Percentiles rank a stretch among this genome's conserved stretches.
Evolutionary conservation across 768 basidiomycete genomes (phyloP).

Genomic region (Xerocomus spinulosus): DNA sequence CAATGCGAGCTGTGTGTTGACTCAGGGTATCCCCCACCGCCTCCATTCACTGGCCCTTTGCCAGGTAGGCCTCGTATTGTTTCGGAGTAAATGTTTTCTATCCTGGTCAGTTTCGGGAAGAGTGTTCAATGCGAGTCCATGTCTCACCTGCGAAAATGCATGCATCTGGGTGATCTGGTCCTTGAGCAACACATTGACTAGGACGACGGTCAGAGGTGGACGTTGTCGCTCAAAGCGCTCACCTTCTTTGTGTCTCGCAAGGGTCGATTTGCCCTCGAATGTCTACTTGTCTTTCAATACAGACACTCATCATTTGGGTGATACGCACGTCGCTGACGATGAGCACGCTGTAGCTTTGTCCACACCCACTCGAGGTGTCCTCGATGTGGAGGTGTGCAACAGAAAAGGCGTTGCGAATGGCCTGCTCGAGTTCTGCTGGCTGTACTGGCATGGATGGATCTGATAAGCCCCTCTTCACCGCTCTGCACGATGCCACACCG

Average conservation of each 20-base stretch:
- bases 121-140: not conserved
- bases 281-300: conserved; percentile 44
- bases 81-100: conserved; percentile 73
- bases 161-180: conserved; percentile 75
- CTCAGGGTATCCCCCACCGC: not conserved
- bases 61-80: conserved; percentile 53
- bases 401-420: conserved; percentile 59
- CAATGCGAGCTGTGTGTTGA: not conserved
- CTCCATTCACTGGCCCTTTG: conserved; percentile 25
- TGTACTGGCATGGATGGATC: conserved; percentile 50
- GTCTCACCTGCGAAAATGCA: conserved; percentile 78
- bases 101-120: not conserved
- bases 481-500: conserved; percentile 9
- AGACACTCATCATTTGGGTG: too few relatives aligned
- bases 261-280: conserved; percentile 76
- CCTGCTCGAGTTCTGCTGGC: conserved; percentile 49
- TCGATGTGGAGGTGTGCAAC: conserved; percentile 67
- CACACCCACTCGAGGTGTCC: conserved; percentile 78
- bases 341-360: conserved; percentile 68
- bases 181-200: conserved; percentile 78
- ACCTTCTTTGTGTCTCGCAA: conserved; percentile 73
- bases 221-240: not conserved
- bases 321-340: conserved; percentile 75
- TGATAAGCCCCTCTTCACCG: not conserved
- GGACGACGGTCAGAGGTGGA: conserved; percentile 1